Base-by-base conservation (phyloP, 2,329 filamentous ascomycete genomes). In the Camptophora hylomeconis region DNA sequence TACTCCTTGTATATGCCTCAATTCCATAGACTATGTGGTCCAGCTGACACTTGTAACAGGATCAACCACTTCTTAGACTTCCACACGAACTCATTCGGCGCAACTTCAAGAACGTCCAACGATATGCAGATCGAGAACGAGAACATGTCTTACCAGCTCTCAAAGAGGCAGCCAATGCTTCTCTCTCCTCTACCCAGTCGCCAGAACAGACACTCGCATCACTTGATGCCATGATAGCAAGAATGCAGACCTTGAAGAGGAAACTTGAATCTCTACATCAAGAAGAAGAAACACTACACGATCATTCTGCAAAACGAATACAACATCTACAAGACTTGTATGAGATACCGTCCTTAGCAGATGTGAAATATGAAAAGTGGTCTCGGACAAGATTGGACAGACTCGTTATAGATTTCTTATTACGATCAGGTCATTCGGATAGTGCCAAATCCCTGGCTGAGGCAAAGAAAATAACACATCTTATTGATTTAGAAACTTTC, bases 321-420 rank as follows among this genome's bases (percentile, higher is more conserved):
- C 62, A 69, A 15, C 86, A 98, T 56, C 63, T 98, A 18, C 71
- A 81, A 42, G 74, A 84, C 42, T 64, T 98, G 4, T 82, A 89
- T 52, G 57, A 68, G 24, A 81, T 95, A 45, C 70, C 78, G 33
- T 80, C 73, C 36, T 64, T 94, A 37, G 80, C 83, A 29, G 89
- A 98, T 51, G 83, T 92, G 44, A 83, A 83, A 49, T 98, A 95
- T 57, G 87, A 95, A 49, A 64, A 71, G 33, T 98, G 89, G 89
- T 82, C 79, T 36, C 72, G 81, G 31, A 72, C 72, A 20, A 67
- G 89, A 13, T 63, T 98, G 24, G 80, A 93, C 54, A 67, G 89
- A 11, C 59, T 95, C 33, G 58, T 98, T 26, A 80, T 92, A n/a
- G 89, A 98, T 50, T 92, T 94, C 53, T 66, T 98, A 41, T 60